Base-by-base conservation (phyloP, 1,284 basidiomycete species). In the Ustilago loliicola region DNA sequence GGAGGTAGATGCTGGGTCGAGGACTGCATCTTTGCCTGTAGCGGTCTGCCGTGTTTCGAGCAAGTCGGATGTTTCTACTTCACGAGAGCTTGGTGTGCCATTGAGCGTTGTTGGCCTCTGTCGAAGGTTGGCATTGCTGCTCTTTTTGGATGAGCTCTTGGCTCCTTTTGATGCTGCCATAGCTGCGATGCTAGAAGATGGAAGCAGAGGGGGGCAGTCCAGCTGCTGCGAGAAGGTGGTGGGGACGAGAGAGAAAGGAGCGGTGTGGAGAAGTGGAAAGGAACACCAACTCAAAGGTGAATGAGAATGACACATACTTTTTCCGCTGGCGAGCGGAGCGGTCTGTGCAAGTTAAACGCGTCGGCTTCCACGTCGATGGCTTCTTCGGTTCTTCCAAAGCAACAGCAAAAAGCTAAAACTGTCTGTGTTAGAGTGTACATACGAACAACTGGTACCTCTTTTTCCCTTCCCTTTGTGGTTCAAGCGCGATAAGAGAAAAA, bases 371-470 rank as follows among this genome's bases (percentile, higher is more conserved):
- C 71, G 71, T 73, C 65, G 69, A 52, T 47, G 15, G 1, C 11
- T 64, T 58, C 64, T 67, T 65, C 48, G 13, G 2, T 40, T 67
- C 71, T 73, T 73, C 71, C 65, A 73, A 73, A 73, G 57, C 34
- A 61, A 73, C 71, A 67, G 42, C 23, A 29, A 13, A 10, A 29
- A 50, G 19, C 19, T 7, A 45, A 17, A 1, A 36, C 15, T 9
- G 34, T 36, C 10, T 36, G 9, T 10, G 34, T 6, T 40, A 6
- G 38, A 40, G 0, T 19, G 4, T 34, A 34, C 29, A 9, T 1
- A n/a, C 25, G 19, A 45, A n/a, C 32, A 40, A 52, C 47, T 34
- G 32, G 11, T 6, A 57, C 52, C n/a, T 34, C 21, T 21, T 11
- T 23, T 38, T 55, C 21, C 30, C 11, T 19, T 61, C 32, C 21